Conservation (phyloP, 2,329 filamentous ascomycete species). For the Ilyonectria destructans region DNA sequence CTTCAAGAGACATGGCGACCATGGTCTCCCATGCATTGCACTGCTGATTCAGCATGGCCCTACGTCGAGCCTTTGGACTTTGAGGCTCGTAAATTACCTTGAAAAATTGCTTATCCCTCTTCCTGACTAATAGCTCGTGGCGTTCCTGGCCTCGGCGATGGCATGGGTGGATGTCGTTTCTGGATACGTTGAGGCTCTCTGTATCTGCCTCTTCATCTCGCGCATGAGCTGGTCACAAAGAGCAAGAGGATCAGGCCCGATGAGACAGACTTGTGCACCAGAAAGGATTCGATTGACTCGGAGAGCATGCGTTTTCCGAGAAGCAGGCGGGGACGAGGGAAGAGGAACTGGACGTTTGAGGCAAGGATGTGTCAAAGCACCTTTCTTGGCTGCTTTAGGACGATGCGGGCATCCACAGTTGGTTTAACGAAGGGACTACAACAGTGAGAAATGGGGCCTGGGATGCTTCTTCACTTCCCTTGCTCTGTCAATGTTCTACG, state of each 20-base stretch:
- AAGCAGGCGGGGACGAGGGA: conserved; percentile 17
- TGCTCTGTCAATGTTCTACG: background rate
- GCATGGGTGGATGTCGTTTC: conserved; percentile 82
- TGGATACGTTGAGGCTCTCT: conserved; percentile 84
- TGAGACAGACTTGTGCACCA: conserved; percentile 79
- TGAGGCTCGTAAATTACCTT: conserved; percentile 79
- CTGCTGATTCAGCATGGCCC: conserved; percentile 71
- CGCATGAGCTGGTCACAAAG: conserved; percentile 74
- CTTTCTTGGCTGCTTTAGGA: conserved; percentile 16
- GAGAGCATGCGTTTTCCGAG: conserved; percentile 79
- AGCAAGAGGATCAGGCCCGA: conserved; percentile 69
- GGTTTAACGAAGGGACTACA: background rate
- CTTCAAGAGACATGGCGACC: conserved; percentile 79
- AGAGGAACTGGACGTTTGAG: background rate
- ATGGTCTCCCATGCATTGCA: conserved; percentile 79
- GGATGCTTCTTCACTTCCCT: too few species aligned
- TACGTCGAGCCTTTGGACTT: conserved; percentile 79
- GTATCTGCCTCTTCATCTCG: conserved; percentile 80
- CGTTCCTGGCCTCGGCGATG: conserved; percentile 70
- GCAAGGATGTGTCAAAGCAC: conserved; percentile 3
- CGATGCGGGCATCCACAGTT: background rate
- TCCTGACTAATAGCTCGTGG: conserved; percentile 86
- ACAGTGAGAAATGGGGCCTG: too few species aligned
- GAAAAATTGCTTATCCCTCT: conserved; percentile 80
- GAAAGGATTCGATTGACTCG: conserved; percentile 82